A percentile compares a stretch with the other conserved stretches of the same genome.
phyloP scores from a whole-genome alignment of 352 stramenopile genomes.

The Phytophthora macrochlamydospora region DNA sequence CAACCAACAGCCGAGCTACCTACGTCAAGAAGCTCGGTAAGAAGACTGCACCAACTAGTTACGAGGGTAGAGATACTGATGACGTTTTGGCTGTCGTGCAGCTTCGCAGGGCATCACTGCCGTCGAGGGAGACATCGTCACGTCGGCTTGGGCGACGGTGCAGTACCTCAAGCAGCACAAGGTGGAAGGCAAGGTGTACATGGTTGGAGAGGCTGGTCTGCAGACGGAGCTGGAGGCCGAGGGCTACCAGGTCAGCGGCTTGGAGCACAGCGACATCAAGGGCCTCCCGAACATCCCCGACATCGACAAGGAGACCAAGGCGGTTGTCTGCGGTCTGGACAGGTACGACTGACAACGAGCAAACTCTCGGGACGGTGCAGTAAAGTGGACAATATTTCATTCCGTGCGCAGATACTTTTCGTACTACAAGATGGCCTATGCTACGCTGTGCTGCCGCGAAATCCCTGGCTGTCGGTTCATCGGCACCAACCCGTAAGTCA shows the following conservation, averaged over 20 bases:
- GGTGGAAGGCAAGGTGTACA: constrained; percentile 82
- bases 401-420: constrained; percentile 55
- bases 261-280: constrained; percentile 73
- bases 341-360: constrained; percentile 33
- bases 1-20: constrained; percentile 77
- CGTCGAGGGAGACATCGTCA: constrained; percentile 78
- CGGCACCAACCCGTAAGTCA: constrained; percentile 77
- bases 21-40: constrained; percentile 88
- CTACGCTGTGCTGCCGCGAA: constrained; percentile 67
- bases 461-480: constrained; percentile 83
- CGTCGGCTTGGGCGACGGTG: constrained; percentile 83
- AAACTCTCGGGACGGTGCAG: neutral
- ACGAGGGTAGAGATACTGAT: neutral
- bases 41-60: neutral
- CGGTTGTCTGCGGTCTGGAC: constrained; percentile 84
- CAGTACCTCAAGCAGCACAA: constrained; percentile 83
- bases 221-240: constrained; percentile 65
- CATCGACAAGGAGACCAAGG: constrained; percentile 72
- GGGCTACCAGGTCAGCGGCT: constrained; percentile 71
- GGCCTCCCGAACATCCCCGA: constrained; percentile 69
- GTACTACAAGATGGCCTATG: constrained; percentile 90
- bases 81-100: constrained; percentile 22
- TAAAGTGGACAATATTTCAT: neutral
- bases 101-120: constrained; percentile 78
- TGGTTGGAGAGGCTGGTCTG: constrained; percentile 79